phyloP scores from a whole-genome alignment of 257 asterid species.

The Fraxinus cuspidata region DNA sequence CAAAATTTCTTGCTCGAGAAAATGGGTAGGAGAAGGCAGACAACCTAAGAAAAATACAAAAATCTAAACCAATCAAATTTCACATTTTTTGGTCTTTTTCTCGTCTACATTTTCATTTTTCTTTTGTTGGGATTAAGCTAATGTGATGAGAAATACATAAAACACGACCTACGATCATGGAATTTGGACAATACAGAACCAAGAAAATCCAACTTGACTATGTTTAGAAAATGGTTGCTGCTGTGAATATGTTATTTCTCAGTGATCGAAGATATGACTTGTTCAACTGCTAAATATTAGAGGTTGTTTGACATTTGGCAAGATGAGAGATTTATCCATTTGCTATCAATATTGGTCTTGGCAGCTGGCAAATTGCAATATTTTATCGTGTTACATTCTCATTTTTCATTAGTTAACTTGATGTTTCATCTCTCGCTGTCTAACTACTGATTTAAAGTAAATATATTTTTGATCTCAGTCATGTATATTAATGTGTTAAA shows the following conservation, averaged over 20 bases:
- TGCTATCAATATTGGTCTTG: neutral
- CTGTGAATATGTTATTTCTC: neutral
- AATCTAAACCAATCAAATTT: constrained; percentile 4
- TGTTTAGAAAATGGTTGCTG: constrained; percentile 29
- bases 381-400: neutral
- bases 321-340: constrained; percentile 28
- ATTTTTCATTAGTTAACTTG: neutral
- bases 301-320: constrained; percentile 39
- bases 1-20: neutral
- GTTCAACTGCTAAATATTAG: constrained; percentile 30
- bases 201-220: constrained; percentile 32
- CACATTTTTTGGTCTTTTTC: constrained; percentile 6
- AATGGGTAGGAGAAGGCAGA: constrained; percentile 19
- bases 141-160: constrained; percentile 11
- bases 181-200: constrained; percentile 22
- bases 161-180: constrained; percentile 21
- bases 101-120: constrained; percentile 12
- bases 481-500: no score
- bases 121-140: constrained; percentile 13
- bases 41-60: constrained; percentile 46
- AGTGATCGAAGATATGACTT: constrained; percentile 19
- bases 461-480: neutral
- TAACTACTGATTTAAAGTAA: no score
- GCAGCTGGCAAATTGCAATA: neutral
- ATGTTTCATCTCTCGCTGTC: neutral